A percentile compares a stretch with the other conserved stretches of the same genome.
These are phyloP conservation scores for Vaccinium macrocarpon DNA, from an alignment of 148 eudicot genomes.

Conservation along the genomic window DNA sequence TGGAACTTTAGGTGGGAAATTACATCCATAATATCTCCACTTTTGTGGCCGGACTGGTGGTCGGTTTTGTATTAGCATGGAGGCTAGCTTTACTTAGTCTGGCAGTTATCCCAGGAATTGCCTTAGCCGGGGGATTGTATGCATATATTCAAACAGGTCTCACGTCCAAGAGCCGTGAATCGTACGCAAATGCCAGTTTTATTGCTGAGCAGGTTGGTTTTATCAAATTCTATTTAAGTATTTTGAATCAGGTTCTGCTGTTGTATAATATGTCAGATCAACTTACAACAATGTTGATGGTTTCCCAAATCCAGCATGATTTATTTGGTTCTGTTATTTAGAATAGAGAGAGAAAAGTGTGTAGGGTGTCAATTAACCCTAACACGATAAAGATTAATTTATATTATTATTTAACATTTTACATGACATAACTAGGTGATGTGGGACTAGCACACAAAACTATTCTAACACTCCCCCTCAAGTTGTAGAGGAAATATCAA, in stretches of 20 bases:
- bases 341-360: too few species aligned
- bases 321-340: too few species aligned
- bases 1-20: constrained; percentile 71
- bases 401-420: too few species aligned
- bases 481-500: too few species aligned
- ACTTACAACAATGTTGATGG: too few species aligned
- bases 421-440: too few species aligned
- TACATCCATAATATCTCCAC: constrained; percentile 94
- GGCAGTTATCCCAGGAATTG: constrained; percentile 97
- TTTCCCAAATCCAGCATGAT: too few species aligned
- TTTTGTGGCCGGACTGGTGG: constrained; percentile 97
- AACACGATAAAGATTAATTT: too few species aligned
- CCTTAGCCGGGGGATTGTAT: constrained; percentile 93
- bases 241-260: background rate
- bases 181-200: constrained; percentile 91
- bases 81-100: constrained; percentile 88
- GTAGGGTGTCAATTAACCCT: too few species aligned
- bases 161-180: constrained; percentile 92
- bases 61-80: constrained; percentile 97
- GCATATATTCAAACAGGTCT: constrained; percentile 94
- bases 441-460: too few species aligned
- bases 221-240: background rate
- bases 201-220: constrained; percentile 90
- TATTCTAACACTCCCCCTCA: too few species aligned
- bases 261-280: too few species aligned